Percentiles rank a stretch among this genome's conserved stretches.
Evolutionary conservation across 768 basidiomycete genomes (phyloP).

Genomic region (Boletus huronensis): DNA sequence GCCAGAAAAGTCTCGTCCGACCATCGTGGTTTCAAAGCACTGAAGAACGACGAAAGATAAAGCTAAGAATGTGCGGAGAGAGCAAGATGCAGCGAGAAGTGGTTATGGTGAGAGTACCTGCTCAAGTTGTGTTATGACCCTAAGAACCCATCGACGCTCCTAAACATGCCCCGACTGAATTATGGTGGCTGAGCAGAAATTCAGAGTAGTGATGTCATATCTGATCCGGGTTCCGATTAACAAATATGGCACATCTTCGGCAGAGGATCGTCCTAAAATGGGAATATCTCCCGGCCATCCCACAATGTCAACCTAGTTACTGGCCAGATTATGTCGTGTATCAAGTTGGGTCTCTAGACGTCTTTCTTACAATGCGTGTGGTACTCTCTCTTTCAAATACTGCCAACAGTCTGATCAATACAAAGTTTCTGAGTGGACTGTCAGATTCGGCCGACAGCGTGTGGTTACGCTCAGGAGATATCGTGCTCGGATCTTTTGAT

Average conservation of each 20-base stretch:
- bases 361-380: no score
- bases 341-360: no score
- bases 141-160: background rate
- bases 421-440: no score
- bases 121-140: background rate
- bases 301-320: no score
- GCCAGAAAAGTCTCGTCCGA: conserved; percentile 45
- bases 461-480: no score
- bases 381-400: no score
- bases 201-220: background rate
- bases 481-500: no score
- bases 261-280: background rate
- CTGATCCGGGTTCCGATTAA: no score
- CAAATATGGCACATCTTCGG: background rate
- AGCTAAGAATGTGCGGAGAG: background rate
- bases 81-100: background rate
- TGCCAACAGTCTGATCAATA: no score
- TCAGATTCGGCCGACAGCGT: no score
- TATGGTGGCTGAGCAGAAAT: conserved; percentile 1
- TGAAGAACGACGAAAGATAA: background rate
- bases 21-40: background rate
- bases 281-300: background rate
- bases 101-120: background rate
- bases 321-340: no score
- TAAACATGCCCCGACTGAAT: background rate